Base-by-base conservation (phyloP, 2,329 filamentous ascomycete species). In the Phaeosphaeriaceae sp. region DNA sequence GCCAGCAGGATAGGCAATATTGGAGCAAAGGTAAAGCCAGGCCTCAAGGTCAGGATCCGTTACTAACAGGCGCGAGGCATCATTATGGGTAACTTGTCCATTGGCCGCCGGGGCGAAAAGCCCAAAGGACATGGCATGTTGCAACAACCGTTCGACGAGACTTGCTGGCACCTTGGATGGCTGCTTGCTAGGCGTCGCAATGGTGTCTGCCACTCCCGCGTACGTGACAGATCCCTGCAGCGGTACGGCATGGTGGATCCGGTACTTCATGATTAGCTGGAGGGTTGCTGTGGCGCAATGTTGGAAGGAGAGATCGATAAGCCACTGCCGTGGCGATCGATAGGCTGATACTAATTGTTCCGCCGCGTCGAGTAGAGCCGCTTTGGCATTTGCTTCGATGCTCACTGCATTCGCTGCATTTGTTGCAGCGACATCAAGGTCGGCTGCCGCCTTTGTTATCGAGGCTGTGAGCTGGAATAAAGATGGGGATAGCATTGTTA, bases 281-380 rank as follows among this genome's bases (percentile, higher is more conserved):
- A 42, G 39, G 28, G 39, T 32, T 13, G 39, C 39, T 6, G 39
- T 42, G 16, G 39, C 39, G 39, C 39, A 42, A 21, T 42, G 39
- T 32, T 42, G 39, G 26, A 42, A 42, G 16, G 39, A 42, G 15
- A 42, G 39, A 13, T 42, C 39, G 28, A 42, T 17, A 16, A 42
- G 39, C 26, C 28, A 42, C 8, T 42, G 28, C 13, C 39, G 39
- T 18, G 39, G 39, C 11, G 39, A 32, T 15, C 39, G 39, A 32
- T 32, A 30, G n/a, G 29, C 28, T 23, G 15, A n/a, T 16, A 42
- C 26, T n/a, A 42, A 32, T 3, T 20, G 26, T 17, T 42, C 39
- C 13, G 39, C 39, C 12, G 39, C 39, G 23, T 42, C 39, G 12
- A 42, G 15, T 5, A 42, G 17, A 32, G 39, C 23, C 13, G 39